A percentile compares a stretch with the other conserved stretches of the same genome.
Evolutionary conservation across 345 rosid genomes (phyloP).

Genomic region (Camelina neglecta): DNA sequence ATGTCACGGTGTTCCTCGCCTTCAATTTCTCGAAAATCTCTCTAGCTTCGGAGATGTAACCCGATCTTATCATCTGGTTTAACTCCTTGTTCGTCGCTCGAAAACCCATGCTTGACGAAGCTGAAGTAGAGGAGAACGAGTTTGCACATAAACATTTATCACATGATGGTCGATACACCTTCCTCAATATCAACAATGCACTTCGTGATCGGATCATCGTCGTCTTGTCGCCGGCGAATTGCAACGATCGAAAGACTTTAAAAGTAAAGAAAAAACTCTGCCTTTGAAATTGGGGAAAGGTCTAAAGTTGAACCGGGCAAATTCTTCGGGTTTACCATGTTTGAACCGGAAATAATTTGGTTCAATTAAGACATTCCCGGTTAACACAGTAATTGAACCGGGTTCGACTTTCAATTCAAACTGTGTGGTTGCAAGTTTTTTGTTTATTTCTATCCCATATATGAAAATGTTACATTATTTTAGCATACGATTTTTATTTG

Average conservation of each 20-base stretch:
- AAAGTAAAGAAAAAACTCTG: neutral
- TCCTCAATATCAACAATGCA: constrained; percentile 9
- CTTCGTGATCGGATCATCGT: constrained; percentile 31
- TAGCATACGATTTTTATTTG: constrained; percentile 1
- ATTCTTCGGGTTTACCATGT: neutral
- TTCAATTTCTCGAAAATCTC: constrained; percentile 49
- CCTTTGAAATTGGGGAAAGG: neutral
- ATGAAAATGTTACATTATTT: neutral
- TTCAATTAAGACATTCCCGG: neutral
- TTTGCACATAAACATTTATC: neutral
- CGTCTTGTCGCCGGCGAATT: constrained; percentile 37
- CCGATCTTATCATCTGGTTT: constrained; percentile 51
- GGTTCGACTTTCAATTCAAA: neutral
- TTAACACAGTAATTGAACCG: neutral
- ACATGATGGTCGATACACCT: neutral
- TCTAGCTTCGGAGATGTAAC: constrained; percentile 59
- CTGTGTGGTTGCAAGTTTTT: too few species aligned
- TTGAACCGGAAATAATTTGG: neutral
- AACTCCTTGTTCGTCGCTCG: constrained; percentile 52
- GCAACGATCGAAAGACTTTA: neutral
- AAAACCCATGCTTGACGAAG: constrained; percentile 38
- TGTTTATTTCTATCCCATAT: too few species aligned
- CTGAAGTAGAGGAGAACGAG: constrained; percentile 24
- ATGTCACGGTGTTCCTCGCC: constrained; percentile 55
- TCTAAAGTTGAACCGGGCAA: neutral